Evolutionary conservation across 805 yeast genomes (phyloP).

Genomic region (Dipodascus geniculatus): DNA sequence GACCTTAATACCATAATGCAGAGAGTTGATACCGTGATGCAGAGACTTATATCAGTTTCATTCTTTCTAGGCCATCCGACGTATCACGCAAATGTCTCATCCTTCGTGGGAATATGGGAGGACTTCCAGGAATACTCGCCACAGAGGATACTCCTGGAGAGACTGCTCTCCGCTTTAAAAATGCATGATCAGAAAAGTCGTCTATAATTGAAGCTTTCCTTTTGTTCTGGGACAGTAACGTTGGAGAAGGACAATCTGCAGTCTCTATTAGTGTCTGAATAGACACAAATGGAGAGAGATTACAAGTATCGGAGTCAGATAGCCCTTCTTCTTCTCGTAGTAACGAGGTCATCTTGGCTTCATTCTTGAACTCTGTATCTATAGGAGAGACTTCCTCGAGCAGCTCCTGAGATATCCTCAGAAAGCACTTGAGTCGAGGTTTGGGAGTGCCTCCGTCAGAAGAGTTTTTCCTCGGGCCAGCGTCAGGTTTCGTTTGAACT

Average conservation of each 20-base stretch:
- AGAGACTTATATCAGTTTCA: conserved; percentile 9
- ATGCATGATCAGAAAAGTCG: conserved; percentile 6
- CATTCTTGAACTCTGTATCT: conserved; percentile 16
- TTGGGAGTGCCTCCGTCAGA: conserved; percentile 11
- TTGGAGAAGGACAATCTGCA: conserved; percentile 1
- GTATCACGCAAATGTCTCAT: conserved; percentile 17
- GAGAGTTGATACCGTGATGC: background rate
- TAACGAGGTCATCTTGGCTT: conserved; percentile 16
- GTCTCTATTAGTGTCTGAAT: conserved; percentile 8
- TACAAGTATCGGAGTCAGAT: background rate
- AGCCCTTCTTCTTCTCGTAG: conserved; percentile 13
- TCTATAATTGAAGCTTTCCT: conserved; percentile 11
- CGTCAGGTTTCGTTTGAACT: background rate
- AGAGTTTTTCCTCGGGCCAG: conserved; percentile 6
- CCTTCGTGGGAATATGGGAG: conserved; percentile 8
- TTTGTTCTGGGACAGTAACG: conserved; percentile 5
- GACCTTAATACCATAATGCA: no score
- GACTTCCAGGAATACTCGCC: conserved; percentile 10
- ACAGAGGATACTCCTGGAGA: conserved; percentile 16
- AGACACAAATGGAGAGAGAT: background rate
- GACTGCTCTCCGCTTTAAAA: conserved; percentile 17
- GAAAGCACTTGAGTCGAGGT: conserved; percentile 15
- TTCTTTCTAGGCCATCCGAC: conserved; percentile 16
- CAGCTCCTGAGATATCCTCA: conserved; percentile 17
- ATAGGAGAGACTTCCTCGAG: conserved; percentile 17